These are phyloP conservation scores for Phylloporus sp. DNA, from an alignment of 768 basidiomycete genomes.

Conservation along the genomic window DNA sequence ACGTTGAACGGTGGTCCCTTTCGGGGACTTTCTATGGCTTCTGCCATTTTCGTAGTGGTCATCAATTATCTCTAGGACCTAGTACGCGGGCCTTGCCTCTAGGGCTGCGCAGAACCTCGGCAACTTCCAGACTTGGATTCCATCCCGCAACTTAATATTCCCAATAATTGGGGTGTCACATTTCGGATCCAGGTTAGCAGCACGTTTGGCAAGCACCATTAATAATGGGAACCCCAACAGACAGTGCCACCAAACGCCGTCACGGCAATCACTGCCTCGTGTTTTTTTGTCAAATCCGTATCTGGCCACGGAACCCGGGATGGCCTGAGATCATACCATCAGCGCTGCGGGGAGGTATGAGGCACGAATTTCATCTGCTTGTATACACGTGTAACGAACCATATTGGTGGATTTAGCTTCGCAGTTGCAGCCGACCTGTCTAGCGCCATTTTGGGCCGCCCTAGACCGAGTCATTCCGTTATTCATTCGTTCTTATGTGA, in stretches of 20 bases:
- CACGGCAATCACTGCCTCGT: conserved; percentile 23
- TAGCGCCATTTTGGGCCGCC: neutral
- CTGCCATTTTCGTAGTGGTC: neutral
- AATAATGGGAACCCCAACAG: conserved; percentile 5
- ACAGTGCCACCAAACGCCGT: conserved; percentile 9
- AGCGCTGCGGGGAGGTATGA: conserved; percentile 11
- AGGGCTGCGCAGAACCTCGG: neutral
- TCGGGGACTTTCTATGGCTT: neutral
- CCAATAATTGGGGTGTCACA: neutral
- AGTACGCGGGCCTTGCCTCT: neutral
- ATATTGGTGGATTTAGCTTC: conserved; percentile 12
- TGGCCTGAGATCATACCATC: conserved; percentile 10
- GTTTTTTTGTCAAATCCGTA: conserved; percentile 23
- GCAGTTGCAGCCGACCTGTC: neutral
- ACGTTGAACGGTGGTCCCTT: neutral
- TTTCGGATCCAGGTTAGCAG: conserved; percentile 16
- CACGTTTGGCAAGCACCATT: conserved; percentile 6
- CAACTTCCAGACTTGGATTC: neutral
- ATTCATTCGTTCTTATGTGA: conserved; percentile 1
- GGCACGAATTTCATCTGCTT: conserved; percentile 16
- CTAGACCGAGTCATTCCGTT: neutral
- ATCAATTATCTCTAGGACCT: neutral
- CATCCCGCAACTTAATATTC: neutral
- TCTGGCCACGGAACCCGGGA: conserved; percentile 13
- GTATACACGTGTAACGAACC: conserved; percentile 20